These are phyloP conservation scores for Acanthamoeba sp. DNA, from an alignment of 208 protist genomes.

Conservation along the genomic window DNA sequence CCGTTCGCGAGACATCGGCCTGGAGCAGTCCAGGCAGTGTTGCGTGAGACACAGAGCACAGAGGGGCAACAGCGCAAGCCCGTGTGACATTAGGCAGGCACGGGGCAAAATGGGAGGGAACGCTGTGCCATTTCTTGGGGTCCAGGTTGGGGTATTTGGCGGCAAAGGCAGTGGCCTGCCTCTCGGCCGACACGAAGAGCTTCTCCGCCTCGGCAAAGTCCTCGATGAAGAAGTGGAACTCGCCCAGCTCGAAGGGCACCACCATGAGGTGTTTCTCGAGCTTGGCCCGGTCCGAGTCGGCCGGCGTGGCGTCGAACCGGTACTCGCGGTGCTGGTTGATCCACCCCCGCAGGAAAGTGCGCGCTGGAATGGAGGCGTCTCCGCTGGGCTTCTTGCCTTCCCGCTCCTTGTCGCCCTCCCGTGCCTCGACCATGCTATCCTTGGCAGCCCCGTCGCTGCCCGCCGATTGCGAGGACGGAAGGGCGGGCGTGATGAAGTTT, in stretches of 20 bases:
- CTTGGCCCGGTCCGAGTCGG: background rate
- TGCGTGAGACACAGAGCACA: no score
- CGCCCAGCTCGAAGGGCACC: conserved; percentile 41
- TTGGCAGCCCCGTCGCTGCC: background rate
- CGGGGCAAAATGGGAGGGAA: background rate
- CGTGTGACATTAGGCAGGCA: no score
- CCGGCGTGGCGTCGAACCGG: background rate
- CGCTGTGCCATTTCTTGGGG: background rate
- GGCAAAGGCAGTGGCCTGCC: background rate
- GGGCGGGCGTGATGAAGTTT: conserved; percentile 33
- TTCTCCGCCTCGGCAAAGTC: conserved; percentile 60
- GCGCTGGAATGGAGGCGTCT: background rate
- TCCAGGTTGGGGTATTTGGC: background rate
- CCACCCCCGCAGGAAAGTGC: background rate
- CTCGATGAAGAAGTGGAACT: conserved; percentile 68
- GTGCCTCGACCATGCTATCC: background rate
- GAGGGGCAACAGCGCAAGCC: background rate
- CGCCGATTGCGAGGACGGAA: background rate
- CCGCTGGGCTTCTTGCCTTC: conserved; percentile 43
- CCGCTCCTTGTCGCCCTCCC: background rate
- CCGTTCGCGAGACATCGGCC: conserved; percentile 11
- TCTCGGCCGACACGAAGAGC: background rate
- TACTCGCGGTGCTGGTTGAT: conserved; percentile 15
- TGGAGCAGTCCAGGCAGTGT: no score
- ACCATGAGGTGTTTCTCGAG: conserved; percentile 15